Evolutionary conservation across 2,329 filamentous ascomycete species (phyloP).

Genomic region (Venturia nashicola): DNA sequence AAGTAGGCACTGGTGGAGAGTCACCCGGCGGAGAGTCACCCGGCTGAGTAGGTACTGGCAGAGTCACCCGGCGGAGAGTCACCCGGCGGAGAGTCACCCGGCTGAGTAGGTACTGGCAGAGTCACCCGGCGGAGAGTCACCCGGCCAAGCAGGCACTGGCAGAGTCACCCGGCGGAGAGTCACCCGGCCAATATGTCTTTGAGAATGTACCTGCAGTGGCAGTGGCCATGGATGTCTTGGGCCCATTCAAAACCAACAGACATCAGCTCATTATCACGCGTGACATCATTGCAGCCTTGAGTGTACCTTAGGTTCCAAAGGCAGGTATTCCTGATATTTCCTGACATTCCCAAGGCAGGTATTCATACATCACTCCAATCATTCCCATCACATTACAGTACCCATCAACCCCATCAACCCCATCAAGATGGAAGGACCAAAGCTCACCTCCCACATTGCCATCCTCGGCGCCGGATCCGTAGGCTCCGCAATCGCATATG

Average conservation of each 20-base stretch:
- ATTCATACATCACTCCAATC: background rate
- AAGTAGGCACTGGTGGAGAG: no score
- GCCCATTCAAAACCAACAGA: background rate
- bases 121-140: no score
- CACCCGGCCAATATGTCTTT: background rate
- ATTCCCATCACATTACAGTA: background rate
- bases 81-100: no score
- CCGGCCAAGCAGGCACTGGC: no score
- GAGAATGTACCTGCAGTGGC: background rate
- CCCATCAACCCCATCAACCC: background rate
- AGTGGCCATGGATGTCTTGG: background rate
- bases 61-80: no score
- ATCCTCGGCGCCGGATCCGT: constrained; percentile 41
- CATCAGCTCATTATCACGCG: background rate
- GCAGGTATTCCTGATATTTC: no score
- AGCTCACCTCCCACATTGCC: constrained; percentile 30
- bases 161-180: no score
- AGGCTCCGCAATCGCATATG: constrained; percentile 38
- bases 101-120: no score
- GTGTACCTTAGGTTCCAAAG: no score
- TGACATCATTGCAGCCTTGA: background rate
- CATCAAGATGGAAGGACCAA: constrained; percentile 6
- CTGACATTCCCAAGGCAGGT: no score
- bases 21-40: no score
- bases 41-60: no score